phyloP scores from a whole-genome alignment of 139 green algal genomes.

The Zygnema circumcarinatum region DNA sequence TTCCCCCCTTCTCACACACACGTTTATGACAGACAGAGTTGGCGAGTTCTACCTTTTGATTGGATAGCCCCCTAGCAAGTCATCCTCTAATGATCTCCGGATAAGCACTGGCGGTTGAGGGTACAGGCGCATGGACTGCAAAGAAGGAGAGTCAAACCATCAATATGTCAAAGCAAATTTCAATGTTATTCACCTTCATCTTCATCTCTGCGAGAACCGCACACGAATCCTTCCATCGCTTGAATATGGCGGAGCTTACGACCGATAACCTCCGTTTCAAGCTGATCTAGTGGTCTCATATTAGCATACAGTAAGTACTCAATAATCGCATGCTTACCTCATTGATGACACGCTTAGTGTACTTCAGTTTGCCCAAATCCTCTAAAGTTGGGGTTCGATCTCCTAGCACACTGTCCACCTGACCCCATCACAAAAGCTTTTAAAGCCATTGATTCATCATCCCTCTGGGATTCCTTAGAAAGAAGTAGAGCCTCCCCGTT shows the following conservation, averaged over 20 bases:
- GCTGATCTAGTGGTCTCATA: too few species aligned
- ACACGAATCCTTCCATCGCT: constrained; percentile 7
- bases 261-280: too few species aligned
- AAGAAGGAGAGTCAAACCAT: constrained; percentile 63
- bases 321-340: constrained; percentile 65
- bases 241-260: too few species aligned
- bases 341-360: constrained; percentile 70
- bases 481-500: too few species aligned
- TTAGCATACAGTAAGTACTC: too few species aligned
- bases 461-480: too few species aligned
- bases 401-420: constrained; percentile 80
- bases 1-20: background rate
- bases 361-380: constrained; percentile 53
- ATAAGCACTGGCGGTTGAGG: constrained; percentile 96
- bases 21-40: background rate
- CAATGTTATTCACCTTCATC: too few species aligned
- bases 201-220: too few species aligned
- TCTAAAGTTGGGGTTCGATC: constrained; percentile 68
- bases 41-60: constrained; percentile 45
- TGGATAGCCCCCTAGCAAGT: constrained; percentile 66
- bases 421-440: constrained; percentile 62
- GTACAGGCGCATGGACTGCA: constrained; percentile 91
- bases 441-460: constrained; percentile 70
- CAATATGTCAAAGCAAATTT: too few species aligned
- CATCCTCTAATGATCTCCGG: constrained; percentile 72